Percentiles rank a stretch among this genome's conserved stretches.
Evolutionary conservation across 1,284 basidiomycete species (phyloP).

Genomic region (Puccinia triticina): DNA sequence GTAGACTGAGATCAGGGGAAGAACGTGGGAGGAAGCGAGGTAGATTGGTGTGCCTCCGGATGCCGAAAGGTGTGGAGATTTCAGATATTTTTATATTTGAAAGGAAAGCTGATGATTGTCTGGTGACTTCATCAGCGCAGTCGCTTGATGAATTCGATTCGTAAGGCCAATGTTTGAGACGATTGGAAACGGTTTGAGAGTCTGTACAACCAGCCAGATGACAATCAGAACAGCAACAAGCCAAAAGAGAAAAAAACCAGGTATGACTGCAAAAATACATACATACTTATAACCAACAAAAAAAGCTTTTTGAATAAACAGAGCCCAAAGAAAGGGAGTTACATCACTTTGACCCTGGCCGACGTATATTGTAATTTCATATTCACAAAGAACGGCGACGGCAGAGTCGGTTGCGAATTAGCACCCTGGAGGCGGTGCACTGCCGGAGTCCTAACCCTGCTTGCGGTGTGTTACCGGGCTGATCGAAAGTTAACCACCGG

Average conservation of each 20-base stretch:
- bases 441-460: not conserved
- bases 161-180: conserved; percentile 9
- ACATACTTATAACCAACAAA: not conserved
- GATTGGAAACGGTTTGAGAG: conserved; percentile 9
- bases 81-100: not conserved
- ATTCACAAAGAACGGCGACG: not conserved
- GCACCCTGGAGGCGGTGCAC: not conserved
- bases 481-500: not conserved
- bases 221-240: conserved; percentile 14
- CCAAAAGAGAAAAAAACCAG: too few species aligned
- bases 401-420: not conserved
- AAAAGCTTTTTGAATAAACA: conserved; percentile 6
- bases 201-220: not conserved
- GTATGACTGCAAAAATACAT: not conserved
- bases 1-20: not conserved
- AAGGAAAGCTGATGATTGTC: not conserved
- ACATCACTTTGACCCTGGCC: not conserved
- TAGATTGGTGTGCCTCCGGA: not conserved
- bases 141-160: not conserved
- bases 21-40: not conserved
- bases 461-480: not conserved
- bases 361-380: too few species aligned
- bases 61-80: not conserved
- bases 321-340: conserved; percentile 2
- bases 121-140: not conserved